Percentiles rank a stretch among this genome's conserved stretches.
phyloP scores from a whole-genome alignment of 2,329 filamentous ascomycete genomes.

The Botrytis byssoidea region DNA sequence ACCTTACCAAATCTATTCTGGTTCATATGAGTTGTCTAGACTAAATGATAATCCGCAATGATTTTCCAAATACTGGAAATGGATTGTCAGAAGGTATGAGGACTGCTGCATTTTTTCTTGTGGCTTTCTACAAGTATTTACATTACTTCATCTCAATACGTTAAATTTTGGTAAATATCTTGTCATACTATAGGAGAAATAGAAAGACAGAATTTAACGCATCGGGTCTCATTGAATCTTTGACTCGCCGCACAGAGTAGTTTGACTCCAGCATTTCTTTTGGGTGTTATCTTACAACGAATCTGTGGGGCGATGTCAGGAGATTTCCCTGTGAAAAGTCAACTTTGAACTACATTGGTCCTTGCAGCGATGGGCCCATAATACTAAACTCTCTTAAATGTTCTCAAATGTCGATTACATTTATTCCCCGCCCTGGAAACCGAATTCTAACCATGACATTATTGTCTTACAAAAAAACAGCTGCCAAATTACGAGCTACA shows the following conservation, averaged over 20 bases:
- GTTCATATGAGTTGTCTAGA: neutral
- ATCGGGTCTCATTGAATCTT: neutral
- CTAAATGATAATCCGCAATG: neutral
- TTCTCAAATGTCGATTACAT: neutral
- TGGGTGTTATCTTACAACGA: neutral
- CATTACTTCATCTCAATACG: neutral
- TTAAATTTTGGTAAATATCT: neutral
- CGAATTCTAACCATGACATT: neutral
- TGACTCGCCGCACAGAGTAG: neutral
- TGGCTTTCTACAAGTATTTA: neutral
- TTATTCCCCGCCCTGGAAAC: neutral
- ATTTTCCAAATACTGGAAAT: neutral
- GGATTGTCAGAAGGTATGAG: neutral
- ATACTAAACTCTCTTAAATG: neutral
- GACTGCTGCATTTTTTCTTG: neutral
- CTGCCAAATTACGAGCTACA: neutral
- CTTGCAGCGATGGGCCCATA: neutral
- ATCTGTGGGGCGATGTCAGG: neutral
- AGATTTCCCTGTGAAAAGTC: neutral
- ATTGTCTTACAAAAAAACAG: neutral
- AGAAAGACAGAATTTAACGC: neutral
- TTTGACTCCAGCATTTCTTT: no score
- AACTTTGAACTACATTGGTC: neutral
- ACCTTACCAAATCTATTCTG: neutral
- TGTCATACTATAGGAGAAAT: neutral